These are phyloP conservation scores for Centaurea solstitialis DNA, from an alignment of 129 eudicot species.

Conservation along the genomic window DNA sequence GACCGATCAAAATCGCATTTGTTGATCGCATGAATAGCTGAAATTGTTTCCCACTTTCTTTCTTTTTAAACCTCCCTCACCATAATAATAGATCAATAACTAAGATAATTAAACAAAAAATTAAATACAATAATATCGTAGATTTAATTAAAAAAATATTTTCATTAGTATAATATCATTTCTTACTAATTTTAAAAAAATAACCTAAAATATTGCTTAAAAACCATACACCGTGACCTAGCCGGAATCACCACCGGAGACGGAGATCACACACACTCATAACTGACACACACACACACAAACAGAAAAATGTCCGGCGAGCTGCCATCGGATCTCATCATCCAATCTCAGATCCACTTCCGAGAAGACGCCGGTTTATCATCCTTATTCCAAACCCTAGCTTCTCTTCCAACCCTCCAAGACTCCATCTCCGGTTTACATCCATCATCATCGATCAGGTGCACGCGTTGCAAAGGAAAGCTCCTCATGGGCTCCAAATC, in stretches of 20 bases:
- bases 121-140: too few relatives aligned
- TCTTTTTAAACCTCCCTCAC: too few relatives aligned
- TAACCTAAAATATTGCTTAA: too few relatives aligned
- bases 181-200: too few relatives aligned
- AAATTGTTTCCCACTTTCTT: too few relatives aligned
- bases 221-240: too few relatives aligned
- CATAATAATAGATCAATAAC: too few relatives aligned
- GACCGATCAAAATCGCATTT: too few relatives aligned
- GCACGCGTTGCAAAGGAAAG: constrained; percentile 55
- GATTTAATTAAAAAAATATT: too few relatives aligned
- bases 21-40: too few relatives aligned
- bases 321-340: constrained; percentile 55
- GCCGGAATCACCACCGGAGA: not conserved
- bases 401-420: constrained; percentile 47
- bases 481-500: constrained; percentile 72
- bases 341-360: constrained; percentile 46
- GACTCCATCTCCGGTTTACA: constrained; percentile 46
- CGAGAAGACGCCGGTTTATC: constrained; percentile 58
- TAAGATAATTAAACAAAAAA: too few relatives aligned
- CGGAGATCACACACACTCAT: not conserved
- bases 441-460: constrained; percentile 45
- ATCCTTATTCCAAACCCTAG: constrained; percentile 48
- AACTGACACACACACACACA: not conserved
- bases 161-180: too few relatives aligned
- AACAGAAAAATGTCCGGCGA: constrained; percentile 45